Base-by-base conservation (phyloP, 352 stramenopile species). In the Phytophthora cajani region DNA sequence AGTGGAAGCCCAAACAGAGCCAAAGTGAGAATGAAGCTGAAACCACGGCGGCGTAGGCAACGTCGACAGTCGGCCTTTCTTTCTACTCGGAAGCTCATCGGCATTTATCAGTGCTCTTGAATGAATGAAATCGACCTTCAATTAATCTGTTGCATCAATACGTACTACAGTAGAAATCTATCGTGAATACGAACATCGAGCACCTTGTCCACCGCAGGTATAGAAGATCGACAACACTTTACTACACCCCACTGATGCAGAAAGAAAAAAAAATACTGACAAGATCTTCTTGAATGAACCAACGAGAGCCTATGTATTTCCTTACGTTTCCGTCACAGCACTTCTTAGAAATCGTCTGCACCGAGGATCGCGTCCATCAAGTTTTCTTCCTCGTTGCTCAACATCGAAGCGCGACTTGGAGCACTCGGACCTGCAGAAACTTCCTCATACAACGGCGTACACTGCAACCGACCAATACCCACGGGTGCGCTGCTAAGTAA, bases 351-450 rank as follows among this genome's bases (percentile, higher is more conserved):
- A 58, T 64, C 47, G 61, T 82, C 72, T 30, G 74, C 74, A 59
- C 79, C 84, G 25, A 94, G 71, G 46, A 95, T 95, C 42, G 82
- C 79, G 63, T 93, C 81, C 88, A 95, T 95, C 58, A 95, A 70
- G 67, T 80, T 92, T 75, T 95, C 88, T 64, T 95, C 88, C 30
- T 95, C 85, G 54, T 92, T 88, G 67, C 80, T 92, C 19, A 94
- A 75, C 54, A 87, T 78, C 1, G 74, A 84, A 9, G 58, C 62
- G 10, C 79, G 71, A 14, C 67, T 59, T 16, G 58, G 62, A 51
- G 65, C 16, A 27, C 67, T 58, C 8, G 50, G 10, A 33, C 19
- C 55, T 27, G 36, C 42, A 16, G 59, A 63, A 25, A 58, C 17
- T 32, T 71, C 69, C 6, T 67, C 71, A 19, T 60, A 47, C 17